Conservation (phyloP, 2,329 filamentous ascomycete genomes). For the Aspergillus sp. region DNA sequence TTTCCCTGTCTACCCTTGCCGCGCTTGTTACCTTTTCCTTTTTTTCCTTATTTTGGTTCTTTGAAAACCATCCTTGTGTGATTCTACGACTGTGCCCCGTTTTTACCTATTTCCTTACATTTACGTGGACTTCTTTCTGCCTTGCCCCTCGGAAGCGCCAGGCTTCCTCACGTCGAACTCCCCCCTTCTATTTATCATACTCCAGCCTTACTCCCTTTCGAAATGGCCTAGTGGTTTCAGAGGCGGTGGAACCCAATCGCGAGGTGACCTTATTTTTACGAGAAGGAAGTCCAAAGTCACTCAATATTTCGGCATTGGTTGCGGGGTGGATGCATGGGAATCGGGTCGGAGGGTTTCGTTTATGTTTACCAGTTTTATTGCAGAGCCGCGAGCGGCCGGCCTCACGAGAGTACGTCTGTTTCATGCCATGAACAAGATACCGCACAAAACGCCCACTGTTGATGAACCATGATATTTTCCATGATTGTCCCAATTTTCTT, state of each 20-base stretch:
- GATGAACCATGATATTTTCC: slow-evolving; percentile 32
- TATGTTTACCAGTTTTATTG: slow-evolving; percentile 17
- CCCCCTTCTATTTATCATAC: slow-evolving; percentile 19
- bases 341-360: slow-evolving; percentile 17
- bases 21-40: slow-evolving; percentile 10
- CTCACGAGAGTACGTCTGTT: slow-evolving; percentile 33
- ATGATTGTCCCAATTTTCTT: slow-evolving; percentile 13
- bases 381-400: slow-evolving; percentile 26
- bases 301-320: slow-evolving; percentile 16
- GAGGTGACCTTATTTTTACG: slow-evolving; percentile 8
- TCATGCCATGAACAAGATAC: slow-evolving; percentile 41
- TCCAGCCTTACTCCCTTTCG: slow-evolving; percentile 16
- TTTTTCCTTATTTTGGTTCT: slow-evolving; percentile 24
- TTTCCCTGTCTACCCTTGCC: slow-evolving; percentile 16
- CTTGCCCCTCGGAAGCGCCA: slow-evolving; percentile 19
- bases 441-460: slow-evolving; percentile 38
- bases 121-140: slow-evolving; percentile 13
- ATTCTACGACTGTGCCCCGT: slow-evolving; percentile 22
- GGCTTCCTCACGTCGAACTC: slow-evolving; percentile 16
- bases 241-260: slow-evolving; percentile 14
- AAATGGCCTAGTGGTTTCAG: slow-evolving; percentile 15
- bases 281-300: background rate
- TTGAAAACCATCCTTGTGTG: slow-evolving; percentile 24
- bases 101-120: slow-evolving; percentile 11
- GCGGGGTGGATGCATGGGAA: slow-evolving; percentile 16